Evolutionary conservation across 768 basidiomycete genomes (phyloP), one percentile per base, ranked within the genome.

Genomic region (Leccinum barrowsii): DNA sequence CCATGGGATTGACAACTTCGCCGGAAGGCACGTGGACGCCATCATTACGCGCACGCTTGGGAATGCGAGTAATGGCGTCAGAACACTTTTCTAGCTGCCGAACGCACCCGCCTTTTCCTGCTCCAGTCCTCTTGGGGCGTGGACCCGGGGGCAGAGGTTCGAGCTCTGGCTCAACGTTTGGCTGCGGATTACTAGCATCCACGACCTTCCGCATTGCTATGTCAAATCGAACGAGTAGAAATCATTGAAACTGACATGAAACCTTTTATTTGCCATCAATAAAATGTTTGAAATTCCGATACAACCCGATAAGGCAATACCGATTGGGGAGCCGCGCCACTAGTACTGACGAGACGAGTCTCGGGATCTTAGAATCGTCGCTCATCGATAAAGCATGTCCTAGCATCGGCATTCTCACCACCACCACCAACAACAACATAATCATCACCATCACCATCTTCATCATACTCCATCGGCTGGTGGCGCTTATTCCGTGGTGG

Each of bases 401-500:
- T 7, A 22, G 7, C 46, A 47, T n/a, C 40, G 40, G n/a, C 8
- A 42, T 42, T 10, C 40, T n/a, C 40, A 42, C 40, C 40, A 42
- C 40, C 40, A 40, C 37, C 37, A 40, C 7, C 37, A 40, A 0
- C 37, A 40, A 3, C 15, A 42, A 8, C 15, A 17, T 37, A 17
- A 37, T 37, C 40, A 42, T 42, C 42, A 44, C 10, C 42, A 44
- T 44, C 42, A 44, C 42, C 42, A 44, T 19, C 42, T 11, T 2
- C 42, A 44, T 44, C 42, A 44, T 19, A 12, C 19, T 19, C 42
- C 19, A 17, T 44, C 64, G 13, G 24, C 59, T 21, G 52, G 37
- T 58, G 67, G 59, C 30, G 42, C 61, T n/a, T 34, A 59, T 56
- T 60, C 70, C 53, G 44, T 56, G 61, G 61, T 62, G 21, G 57